Percentiles rank a stretch among this genome's conserved stretches.
These are phyloP conservation scores for Linnemannia schmuckeri DNA, from an alignment of 192 early-diverging fungal species.

Conservation along the genomic window DNA sequence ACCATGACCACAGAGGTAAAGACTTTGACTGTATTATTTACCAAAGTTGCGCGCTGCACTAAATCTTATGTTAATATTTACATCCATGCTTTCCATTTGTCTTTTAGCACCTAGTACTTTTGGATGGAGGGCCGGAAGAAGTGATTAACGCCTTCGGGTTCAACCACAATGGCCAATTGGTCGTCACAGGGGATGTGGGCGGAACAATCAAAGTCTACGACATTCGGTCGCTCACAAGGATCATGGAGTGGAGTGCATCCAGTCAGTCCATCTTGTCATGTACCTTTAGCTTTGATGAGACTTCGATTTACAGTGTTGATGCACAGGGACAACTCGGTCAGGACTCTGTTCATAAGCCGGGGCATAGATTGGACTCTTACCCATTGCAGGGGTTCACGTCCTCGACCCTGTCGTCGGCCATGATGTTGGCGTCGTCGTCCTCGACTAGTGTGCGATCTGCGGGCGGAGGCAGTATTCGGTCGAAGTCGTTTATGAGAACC, in stretches of 20 bases:
- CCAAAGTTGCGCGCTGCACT: background rate
- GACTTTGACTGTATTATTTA: background rate
- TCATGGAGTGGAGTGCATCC: constrained; percentile 69
- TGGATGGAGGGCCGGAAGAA: constrained; percentile 16
- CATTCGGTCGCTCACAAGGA: constrained; percentile 63
- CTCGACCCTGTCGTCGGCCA: constrained; percentile 28
- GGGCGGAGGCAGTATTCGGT: constrained; percentile 45
- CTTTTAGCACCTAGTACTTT: constrained; percentile 15
- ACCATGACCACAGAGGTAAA: constrained; percentile 65
- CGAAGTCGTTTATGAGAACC: constrained; percentile 40
- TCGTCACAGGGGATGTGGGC: constrained; percentile 66
- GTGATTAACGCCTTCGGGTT: constrained; percentile 68
- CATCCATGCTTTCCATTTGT: background rate
- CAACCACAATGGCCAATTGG: constrained; percentile 74
- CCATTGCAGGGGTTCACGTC: constrained; percentile 64
- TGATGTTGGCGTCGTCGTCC: constrained; percentile 39
- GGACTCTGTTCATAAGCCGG: constrained; percentile 69
- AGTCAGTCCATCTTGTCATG: constrained; percentile 58
- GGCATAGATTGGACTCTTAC: constrained; percentile 45
- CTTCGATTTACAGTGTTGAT: constrained; percentile 66
- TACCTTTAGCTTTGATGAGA: constrained; percentile 76
- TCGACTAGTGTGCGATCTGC: constrained; percentile 43
- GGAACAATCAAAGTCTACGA: constrained; percentile 70
- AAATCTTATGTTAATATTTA: background rate
- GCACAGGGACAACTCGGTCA: constrained; percentile 56